Conservation (phyloP, 2,329 filamentous ascomycete species). For the Cladosporium halotolerans region DNA sequence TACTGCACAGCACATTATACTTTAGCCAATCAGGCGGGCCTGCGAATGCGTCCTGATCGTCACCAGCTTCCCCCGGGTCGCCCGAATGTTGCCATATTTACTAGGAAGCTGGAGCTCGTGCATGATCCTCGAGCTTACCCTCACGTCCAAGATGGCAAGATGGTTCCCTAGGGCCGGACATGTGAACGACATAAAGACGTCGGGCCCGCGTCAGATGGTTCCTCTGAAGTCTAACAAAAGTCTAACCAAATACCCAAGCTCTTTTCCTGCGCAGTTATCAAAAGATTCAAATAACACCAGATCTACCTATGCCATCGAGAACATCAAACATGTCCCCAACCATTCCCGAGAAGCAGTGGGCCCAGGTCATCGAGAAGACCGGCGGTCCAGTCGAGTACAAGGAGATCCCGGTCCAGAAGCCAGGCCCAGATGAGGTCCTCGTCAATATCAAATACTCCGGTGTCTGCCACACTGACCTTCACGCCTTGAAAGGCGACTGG, state of each 20-base stretch:
- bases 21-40: background rate
- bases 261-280: background rate
- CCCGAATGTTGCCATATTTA: background rate
- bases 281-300: background rate
- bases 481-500: slow-evolving; percentile 85
- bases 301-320: background rate
- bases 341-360: slow-evolving; percentile 82
- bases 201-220: no score
- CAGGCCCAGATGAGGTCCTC: slow-evolving; percentile 83
- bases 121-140: slow-evolving; percentile 1
- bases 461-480: slow-evolving; percentile 82
- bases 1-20: background rate
- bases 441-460: slow-evolving; percentile 86
- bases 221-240: no score
- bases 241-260: no score
- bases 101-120: slow-evolving; percentile 1
- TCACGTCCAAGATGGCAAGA: slow-evolving; percentile 1
- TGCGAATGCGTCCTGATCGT: background rate
- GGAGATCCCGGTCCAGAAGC: slow-evolving; percentile 73
- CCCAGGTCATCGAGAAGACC: slow-evolving; percentile 78
- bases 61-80: background rate
- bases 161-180: slow-evolving; percentile 5
- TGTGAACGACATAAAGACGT: no score
- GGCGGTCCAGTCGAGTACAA: slow-evolving; percentile 67
- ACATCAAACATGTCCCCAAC: no score